Evolutionary conservation across 176 grass and related monocot species (phyloP), one percentile per base, ranked within the genome.

Genomic region (Hyparrhenia diplandra): DNA sequence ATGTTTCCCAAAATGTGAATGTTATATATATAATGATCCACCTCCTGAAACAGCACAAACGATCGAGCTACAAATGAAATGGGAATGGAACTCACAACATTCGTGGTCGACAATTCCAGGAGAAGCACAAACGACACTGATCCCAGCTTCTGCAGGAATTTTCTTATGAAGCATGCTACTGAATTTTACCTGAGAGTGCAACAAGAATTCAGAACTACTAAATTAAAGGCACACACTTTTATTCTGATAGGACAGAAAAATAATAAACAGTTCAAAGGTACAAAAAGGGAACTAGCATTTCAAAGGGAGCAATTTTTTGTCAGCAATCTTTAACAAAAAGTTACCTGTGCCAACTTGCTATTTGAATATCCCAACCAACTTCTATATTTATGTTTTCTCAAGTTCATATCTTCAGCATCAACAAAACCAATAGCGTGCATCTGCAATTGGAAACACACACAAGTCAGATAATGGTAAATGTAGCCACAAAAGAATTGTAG

Each of bases 321-420:
- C 59, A 83, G 21, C 49, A 80, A 52, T 47, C 14, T 35, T 23
- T n/a, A 60, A 57, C 29, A 46, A 28, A 42, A 45, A 17, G 9
- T 46, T 91, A 99, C 97, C 93, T 99, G 93, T 17, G 97, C 93
- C 76, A 99, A 84, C 67, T 99, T 99, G 88, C 97, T 92, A 78
- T 91, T 99, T 81, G 97, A 82, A 62, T 99, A 99, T 84, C 77
- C 97, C 80, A 88, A 47, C 80, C 87, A 79, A 84, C 97, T 93
- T 91, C 21, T 85, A 67, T 88, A 99, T 87, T 90, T 99, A 25
- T 27, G 73, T 71, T 90, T 93, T 76, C 85, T 79, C 85, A 99
- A 52, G 69, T 93, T 96, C 93, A 99, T 91, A 89, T 96, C 97
- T 67, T 99, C 85, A 78, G 91, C 73, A 84, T 99, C 93, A 42